A percentile compares a stretch with the other conserved stretches of the same genome.
phyloP scores from a whole-genome alignment of 179 eudicot species.

The Silene coronaria region DNA sequence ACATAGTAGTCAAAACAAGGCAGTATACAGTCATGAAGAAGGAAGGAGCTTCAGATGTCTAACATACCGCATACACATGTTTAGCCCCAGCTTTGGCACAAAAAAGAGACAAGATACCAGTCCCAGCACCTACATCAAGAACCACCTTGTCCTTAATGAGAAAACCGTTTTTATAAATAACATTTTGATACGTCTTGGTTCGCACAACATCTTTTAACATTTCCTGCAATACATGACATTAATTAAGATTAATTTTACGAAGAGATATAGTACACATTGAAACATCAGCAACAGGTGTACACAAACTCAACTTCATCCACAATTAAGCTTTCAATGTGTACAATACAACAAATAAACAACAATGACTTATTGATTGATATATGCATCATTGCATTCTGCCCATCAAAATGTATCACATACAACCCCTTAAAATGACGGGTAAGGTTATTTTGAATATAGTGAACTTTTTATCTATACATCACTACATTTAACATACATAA shows the following conservation, averaged over 20 bases:
- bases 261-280: background rate
- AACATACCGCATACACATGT: conserved; percentile 90
- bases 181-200: conserved; percentile 92
- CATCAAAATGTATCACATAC: background rate
- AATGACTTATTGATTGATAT: background rate
- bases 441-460: background rate
- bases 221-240: conserved; percentile 51
- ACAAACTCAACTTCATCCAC: background rate
- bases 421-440: background rate
- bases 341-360: background rate
- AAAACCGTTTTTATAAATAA: conserved; percentile 68
- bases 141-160: conserved; percentile 85
- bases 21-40: background rate
- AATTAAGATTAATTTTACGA: background rate
- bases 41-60: background rate
- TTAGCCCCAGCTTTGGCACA: conserved; percentile 99
- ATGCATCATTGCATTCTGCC: background rate
- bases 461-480: background rate
- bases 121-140: conserved; percentile 98
- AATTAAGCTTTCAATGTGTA: background rate
- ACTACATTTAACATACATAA: background rate
- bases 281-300: background rate
- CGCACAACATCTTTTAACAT: conserved; percentile 94
- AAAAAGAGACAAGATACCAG: conserved; percentile 92
- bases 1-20: background rate